phyloP scores from a whole-genome alignment of 2,329 filamentous ascomycete genomes.

The Pyricularia grisea region DNA sequence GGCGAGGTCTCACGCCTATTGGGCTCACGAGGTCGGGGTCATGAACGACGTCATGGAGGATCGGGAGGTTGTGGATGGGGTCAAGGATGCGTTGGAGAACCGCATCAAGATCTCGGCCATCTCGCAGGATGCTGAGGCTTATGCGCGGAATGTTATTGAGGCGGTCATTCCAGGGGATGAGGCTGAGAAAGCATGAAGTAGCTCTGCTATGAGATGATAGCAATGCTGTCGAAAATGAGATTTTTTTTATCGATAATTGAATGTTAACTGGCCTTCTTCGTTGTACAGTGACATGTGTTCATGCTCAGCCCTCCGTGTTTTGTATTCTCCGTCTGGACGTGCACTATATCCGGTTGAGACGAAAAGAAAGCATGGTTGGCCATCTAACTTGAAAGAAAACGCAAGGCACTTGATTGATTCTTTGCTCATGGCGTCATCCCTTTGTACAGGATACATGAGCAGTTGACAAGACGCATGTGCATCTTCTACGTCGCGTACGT shows the following conservation, averaged over 20 bases:
- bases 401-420: not conserved
- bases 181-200: not conserved
- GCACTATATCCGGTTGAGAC: too few relatives aligned
- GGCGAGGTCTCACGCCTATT: constrained; percentile 60
- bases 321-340: too few relatives aligned
- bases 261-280: not conserved
- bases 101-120: constrained; percentile 55
- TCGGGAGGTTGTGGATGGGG: constrained; percentile 60
- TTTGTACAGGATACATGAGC: too few relatives aligned
- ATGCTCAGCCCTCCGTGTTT: not conserved
- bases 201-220: not conserved
- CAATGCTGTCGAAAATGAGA: not conserved
- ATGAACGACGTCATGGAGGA: constrained; percentile 74
- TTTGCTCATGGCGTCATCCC: not conserved
- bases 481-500: too few relatives aligned
- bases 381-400: too few relatives aligned
- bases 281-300: not conserved
- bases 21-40: constrained; percentile 65
- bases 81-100: constrained; percentile 56
- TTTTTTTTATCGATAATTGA: not conserved
- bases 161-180: not conserved
- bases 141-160: constrained; percentile 33
- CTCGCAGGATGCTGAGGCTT: constrained; percentile 53
- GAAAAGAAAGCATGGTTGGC: too few relatives aligned
- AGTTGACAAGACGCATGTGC: too few relatives aligned